phyloP scores from a whole-genome alignment of 1,284 basidiomycete species.

The Papiliotrema nemorosa region DNA sequence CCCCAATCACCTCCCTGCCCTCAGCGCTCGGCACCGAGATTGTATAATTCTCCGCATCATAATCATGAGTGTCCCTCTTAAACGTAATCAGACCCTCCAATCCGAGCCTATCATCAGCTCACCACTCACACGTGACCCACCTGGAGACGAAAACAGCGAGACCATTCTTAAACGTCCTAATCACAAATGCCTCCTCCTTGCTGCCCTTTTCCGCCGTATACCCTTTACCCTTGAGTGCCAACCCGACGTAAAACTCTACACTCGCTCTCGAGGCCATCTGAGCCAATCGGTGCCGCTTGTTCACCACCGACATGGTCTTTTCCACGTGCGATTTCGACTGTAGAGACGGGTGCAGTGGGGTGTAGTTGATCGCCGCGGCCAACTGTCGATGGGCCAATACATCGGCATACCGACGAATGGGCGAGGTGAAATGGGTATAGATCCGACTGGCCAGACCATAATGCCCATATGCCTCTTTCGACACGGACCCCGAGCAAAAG shows the following conservation, averaged over 20 bases:
- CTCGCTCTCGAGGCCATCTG: slow-evolving; percentile 95
- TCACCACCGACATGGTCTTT: slow-evolving; percentile 78
- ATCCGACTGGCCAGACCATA: slow-evolving; percentile 95
- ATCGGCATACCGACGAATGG: slow-evolving; percentile 92
- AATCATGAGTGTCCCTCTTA: slow-evolving; percentile 73
- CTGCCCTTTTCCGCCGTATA: slow-evolving; percentile 26
- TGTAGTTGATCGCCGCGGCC: slow-evolving; percentile 80
- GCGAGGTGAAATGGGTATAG: slow-evolving; percentile 96
- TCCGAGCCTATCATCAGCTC: slow-evolving; percentile 62
- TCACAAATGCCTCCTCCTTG: slow-evolving; percentile 90
- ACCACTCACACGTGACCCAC: slow-evolving; percentile 55
- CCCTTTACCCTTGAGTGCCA: slow-evolving; percentile 65
- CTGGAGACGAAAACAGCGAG: slow-evolving; percentile 91
- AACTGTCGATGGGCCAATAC: slow-evolving; percentile 94
- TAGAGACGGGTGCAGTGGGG: slow-evolving; percentile 76
- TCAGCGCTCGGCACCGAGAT: slow-evolving; percentile 63
- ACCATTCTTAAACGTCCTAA: slow-evolving; percentile 91
- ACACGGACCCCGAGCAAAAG: slow-evolving; percentile 92
- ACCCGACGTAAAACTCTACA: slow-evolving; percentile 94
- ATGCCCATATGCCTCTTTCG: slow-evolving; percentile 88
- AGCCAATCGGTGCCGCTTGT: slow-evolving; percentile 88
- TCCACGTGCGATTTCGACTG: slow-evolving; percentile 90
- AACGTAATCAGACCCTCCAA: slow-evolving; percentile 93
- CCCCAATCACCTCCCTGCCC: slow-evolving; percentile 60
- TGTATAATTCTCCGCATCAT: slow-evolving; percentile 87